phyloP scores from a whole-genome alignment of 1,284 basidiomycete species.

The Cutaneotrichosporon cavernicola region DNA sequence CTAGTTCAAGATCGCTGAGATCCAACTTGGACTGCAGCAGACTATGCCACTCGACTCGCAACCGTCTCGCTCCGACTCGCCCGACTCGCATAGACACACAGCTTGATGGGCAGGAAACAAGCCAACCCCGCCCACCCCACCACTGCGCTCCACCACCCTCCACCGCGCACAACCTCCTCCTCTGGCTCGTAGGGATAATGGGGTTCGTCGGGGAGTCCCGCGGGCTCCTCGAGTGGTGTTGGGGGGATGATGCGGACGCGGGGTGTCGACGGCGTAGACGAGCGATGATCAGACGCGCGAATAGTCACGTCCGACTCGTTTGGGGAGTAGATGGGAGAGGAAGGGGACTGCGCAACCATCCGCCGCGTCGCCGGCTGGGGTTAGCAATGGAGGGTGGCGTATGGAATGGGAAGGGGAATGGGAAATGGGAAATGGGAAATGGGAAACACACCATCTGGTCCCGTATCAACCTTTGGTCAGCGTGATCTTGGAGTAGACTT shows the following conservation, averaged over 20 bases:
- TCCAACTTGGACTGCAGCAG: no score
- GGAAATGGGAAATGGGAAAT: background rate
- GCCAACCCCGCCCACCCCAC: background rate
- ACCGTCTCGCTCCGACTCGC: background rate
- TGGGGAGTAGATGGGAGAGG: background rate
- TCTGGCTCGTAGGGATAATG: background rate
- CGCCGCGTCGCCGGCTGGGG: background rate
- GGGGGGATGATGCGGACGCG: background rate
- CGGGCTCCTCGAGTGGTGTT: background rate
- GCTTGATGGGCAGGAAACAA: constrained; percentile 1
- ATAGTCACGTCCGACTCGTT: constrained; percentile 6
- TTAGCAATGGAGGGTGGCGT: background rate
- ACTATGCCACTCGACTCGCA: background rate
- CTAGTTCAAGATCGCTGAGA: no score
- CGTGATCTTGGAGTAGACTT: background rate
- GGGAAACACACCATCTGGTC: constrained; percentile 2
- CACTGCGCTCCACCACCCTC: background rate
- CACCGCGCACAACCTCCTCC: no score
- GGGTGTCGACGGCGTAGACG: background rate
- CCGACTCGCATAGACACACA: background rate
- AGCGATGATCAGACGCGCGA: background rate
- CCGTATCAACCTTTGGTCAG: constrained; percentile 7
- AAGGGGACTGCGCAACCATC: background rate
- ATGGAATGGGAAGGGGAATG: background rate
- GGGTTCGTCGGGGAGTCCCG: background rate